A percentile compares a stretch with the other conserved stretches of the same genome.
These are phyloP conservation scores for Saprolegnia parasitica DNA, from an alignment of 352 stramenopile species.

Conservation along the genomic window DNA sequence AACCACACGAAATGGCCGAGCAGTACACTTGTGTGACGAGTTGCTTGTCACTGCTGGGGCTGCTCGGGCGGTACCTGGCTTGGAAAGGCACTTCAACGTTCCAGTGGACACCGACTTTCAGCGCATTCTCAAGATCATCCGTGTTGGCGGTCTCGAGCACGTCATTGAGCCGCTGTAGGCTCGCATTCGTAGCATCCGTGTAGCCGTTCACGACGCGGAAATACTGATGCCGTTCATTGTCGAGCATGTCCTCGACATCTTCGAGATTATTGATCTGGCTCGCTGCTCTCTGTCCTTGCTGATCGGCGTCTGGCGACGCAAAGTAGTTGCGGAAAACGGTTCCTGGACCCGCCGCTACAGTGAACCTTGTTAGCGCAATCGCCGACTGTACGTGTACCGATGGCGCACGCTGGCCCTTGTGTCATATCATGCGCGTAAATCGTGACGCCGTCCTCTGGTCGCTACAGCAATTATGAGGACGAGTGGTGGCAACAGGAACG, in stretches of 20 bases:
- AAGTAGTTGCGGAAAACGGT: slow-evolving; percentile 39
- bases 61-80: not conserved
- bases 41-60: not conserved
- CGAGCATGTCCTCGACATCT: slow-evolving; percentile 21
- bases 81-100: slow-evolving; percentile 31
- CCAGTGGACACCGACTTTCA: slow-evolving; percentile 34
- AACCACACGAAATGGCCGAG: slow-evolving; percentile 33
- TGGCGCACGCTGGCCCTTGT: slow-evolving; percentile 35
- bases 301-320: not conserved
- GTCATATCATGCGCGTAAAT: slow-evolving; percentile 32
- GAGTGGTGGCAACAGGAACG: not conserved
- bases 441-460: slow-evolving; percentile 31
- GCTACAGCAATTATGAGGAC: not conserved
- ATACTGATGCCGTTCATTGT: slow-evolving; percentile 18
- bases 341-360: slow-evolving; percentile 30
- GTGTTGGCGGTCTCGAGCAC: not conserved
- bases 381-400: not conserved
- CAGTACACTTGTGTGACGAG: slow-evolving; percentile 33
- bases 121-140: not conserved
- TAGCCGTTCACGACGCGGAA: slow-evolving; percentile 35
- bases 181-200: slow-evolving; percentile 1
- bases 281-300: slow-evolving; percentile 4
- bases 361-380: not conserved
- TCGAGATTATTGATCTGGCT: slow-evolving; percentile 32
- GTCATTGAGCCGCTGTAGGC: not conserved